Evolutionary conservation across 1,284 basidiomycete genomes (phyloP).

Genomic region (Vanrija pseudolonga): DNA sequence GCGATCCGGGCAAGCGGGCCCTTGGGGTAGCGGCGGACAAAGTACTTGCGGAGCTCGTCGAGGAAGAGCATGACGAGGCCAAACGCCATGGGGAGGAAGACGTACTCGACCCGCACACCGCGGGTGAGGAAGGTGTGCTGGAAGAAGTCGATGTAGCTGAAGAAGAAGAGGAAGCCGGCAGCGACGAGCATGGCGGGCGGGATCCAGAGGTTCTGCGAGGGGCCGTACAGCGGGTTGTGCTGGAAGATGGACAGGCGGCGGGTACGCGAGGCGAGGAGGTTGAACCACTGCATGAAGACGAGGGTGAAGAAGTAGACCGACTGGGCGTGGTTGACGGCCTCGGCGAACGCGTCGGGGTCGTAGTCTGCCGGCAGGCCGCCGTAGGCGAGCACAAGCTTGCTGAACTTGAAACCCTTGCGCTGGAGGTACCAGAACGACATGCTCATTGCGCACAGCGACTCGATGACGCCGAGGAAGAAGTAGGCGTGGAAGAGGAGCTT

Average conservation of each 20-base stretch:
- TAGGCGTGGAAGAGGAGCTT: slow-evolving; percentile 64
- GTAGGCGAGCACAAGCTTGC: slow-evolving; percentile 56
- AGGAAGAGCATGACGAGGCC: slow-evolving; percentile 36
- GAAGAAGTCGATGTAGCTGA: slow-evolving; percentile 58
- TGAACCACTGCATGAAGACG: slow-evolving; percentile 66
- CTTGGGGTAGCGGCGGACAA: slow-evolving; percentile 45
- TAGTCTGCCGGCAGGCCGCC: slow-evolving; percentile 50
- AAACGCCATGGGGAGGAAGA: slow-evolving; percentile 54
- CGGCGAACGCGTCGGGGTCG: slow-evolving; percentile 41
- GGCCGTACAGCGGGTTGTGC: slow-evolving; percentile 49
- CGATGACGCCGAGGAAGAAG: slow-evolving; percentile 59
- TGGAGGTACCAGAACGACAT: slow-evolving; percentile 55
- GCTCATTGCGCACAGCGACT: slow-evolving; percentile 55
- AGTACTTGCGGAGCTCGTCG: slow-evolving; percentile 51
- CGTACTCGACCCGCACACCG: slow-evolving; percentile 55
- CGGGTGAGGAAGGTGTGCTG: slow-evolving; percentile 58
- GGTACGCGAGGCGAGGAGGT: slow-evolving; percentile 55
- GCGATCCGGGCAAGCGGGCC: slow-evolving; percentile 48
- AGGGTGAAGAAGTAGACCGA: slow-evolving; percentile 60
- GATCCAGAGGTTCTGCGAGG: slow-evolving; percentile 49
- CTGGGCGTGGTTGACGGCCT: slow-evolving; percentile 53
- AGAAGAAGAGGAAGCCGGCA: slow-evolving; percentile 56
- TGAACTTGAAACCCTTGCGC: slow-evolving; percentile 57
- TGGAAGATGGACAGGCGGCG: slow-evolving; percentile 55
- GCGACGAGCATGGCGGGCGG: slow-evolving; percentile 55